Percentiles rank a stretch among this genome's conserved stretches.
These are phyloP conservation scores for Agaricales sp. DNA, from an alignment of 1,284 basidiomycete genomes.

Conservation along the genomic window DNA sequence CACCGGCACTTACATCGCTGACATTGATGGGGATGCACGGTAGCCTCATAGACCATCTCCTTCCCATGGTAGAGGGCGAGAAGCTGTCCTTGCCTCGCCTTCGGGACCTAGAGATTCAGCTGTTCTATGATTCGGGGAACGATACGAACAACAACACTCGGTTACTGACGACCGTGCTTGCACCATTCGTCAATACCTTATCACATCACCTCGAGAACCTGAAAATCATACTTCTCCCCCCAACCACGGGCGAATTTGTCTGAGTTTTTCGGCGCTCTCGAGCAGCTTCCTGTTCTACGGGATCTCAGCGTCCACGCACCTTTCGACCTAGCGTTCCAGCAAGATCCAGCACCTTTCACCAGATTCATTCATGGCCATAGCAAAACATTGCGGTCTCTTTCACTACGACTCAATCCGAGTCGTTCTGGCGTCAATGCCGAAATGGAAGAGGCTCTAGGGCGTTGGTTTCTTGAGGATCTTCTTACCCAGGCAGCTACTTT, in stretches of 20 bases:
- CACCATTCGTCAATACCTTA: neutral
- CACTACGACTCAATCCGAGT: neutral
- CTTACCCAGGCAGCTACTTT: neutral
- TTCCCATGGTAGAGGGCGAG: neutral
- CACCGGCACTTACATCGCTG: neutral
- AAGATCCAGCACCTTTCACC: neutral
- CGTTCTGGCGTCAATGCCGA: neutral
- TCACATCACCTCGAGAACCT: neutral
- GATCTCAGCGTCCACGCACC: neutral
- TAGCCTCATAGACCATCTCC: neutral
- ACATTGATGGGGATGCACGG: neutral
- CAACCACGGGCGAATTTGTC: neutral
- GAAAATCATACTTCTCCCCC: neutral
- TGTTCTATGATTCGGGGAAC: neutral
- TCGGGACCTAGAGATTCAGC: neutral
- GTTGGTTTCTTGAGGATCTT: neutral
- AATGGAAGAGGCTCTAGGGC: neutral
- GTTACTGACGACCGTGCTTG: neutral
- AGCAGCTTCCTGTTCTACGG: neutral
- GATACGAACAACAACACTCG: neutral
- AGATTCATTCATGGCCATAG: neutral
- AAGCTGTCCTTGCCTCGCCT: neutral
- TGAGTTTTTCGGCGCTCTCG: neutral
- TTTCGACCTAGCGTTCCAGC: neutral
- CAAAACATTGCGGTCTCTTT: neutral